Evolutionary conservation across 495 filamentous ascomycete species (phyloP), one percentile per base, ranked within the genome.

Genomic region (Talaromyces thailandensis): DNA sequence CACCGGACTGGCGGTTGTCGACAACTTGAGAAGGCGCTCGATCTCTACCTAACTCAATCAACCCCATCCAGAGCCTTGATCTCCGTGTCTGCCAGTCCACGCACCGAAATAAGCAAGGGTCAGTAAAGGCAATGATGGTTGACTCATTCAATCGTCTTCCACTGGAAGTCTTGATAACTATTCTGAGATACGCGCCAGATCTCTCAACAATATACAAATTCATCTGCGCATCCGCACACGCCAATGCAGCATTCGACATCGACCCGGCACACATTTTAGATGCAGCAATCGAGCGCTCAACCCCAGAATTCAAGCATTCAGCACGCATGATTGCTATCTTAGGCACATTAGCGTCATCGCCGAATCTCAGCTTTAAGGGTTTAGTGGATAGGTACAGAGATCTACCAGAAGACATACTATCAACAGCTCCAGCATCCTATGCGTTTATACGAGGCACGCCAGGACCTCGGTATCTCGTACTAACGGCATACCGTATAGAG

Each of bases 121-220:
- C n/a, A n/a, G n/a, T n/a, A 12, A 0, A 40, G 35, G 6, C 35
- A 16, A 16, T 4, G 6, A 16, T 40, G 35, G 14, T 6, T 4
- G 4, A 16, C 3, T 40, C 35, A 40, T 40, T 40, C 14, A n/a
- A 40, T n/a, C 35, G 35, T 4, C 58, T 61, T 52, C 58, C 58
- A 23, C 58, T 61, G 40, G 58, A 61, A 18, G 24, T 61, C 9
- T 32, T 25, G 58, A 35, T 16, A 1, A 61, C 11, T 32, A 61
- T 61, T 45, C 45, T 61, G 3, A 3, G 43, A 7, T 51, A 50
- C 25, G 58, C 58, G 7, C 58, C 58, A 24, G 58, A 61, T 35
- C 58, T 61, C 11, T 26, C 58, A 52, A 51, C 58, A 37, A 61
- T 61, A 51, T 61, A 61, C 58, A 61, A 61, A 61, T 61, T 61